Evolutionary conservation across 345 rosid species (phyloP).

Genomic region (Syzygium grande): DNA sequence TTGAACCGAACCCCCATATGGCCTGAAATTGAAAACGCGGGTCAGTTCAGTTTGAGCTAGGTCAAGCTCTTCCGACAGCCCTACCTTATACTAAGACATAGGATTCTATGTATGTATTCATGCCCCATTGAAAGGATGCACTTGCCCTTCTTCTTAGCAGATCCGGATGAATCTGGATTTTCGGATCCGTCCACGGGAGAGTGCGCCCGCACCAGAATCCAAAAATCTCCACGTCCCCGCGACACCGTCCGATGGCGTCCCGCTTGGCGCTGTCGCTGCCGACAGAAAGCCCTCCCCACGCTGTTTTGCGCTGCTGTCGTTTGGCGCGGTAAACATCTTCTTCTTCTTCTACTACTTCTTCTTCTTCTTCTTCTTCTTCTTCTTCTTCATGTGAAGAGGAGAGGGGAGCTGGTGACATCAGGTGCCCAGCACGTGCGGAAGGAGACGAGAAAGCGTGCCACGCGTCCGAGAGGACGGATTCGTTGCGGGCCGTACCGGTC

Average conservation of each 20-base stretch:
- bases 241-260: background rate
- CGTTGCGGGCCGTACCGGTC: background rate
- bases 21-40: too few species aligned
- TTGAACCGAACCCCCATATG: too few species aligned
- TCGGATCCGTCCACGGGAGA: background rate
- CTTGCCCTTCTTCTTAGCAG: too few species aligned
- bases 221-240: background rate
- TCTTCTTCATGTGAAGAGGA: background rate
- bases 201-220: background rate
- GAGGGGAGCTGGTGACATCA: background rate
- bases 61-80: too few species aligned
- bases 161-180: too few species aligned
- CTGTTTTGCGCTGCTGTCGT: background rate
- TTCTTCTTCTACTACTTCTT: too few species aligned
- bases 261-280: background rate
- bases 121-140: too few species aligned
- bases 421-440: background rate
- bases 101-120: too few species aligned
- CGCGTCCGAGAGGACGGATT: background rate
- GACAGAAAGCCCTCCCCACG: background rate
- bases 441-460: background rate
- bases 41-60: too few species aligned
- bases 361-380: too few species aligned
- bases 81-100: too few species aligned
- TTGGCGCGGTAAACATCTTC: background rate